A percentile compares a stretch with the other conserved stretches of the same genome.
These are phyloP conservation scores for Camelina hispida DNA, from an alignment of 345 rosid genomes.

Conservation along the genomic window DNA sequence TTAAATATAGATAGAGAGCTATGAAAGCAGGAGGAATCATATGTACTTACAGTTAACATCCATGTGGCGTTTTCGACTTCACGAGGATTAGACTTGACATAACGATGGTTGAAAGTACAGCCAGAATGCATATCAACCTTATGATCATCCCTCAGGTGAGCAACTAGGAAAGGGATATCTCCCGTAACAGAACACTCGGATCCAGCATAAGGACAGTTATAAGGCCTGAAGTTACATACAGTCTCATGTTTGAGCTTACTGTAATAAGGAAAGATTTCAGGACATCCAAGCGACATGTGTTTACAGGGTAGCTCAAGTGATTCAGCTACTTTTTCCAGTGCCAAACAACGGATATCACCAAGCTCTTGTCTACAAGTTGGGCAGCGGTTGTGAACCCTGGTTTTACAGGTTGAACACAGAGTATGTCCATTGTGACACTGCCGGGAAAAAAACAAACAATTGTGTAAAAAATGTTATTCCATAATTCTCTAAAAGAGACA, in stretches of 20 bases:
- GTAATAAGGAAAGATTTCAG: constrained; percentile 91
- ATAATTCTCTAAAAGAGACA: too few species aligned
- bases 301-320: constrained; percentile 94
- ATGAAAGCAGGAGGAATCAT: neutral
- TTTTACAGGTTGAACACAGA: constrained; percentile 92
- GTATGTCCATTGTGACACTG: constrained; percentile 99
- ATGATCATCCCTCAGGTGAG: constrained; percentile 94
- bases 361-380: constrained; percentile 99
- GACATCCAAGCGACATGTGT: constrained; percentile 78
- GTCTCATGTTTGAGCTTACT: constrained; percentile 93
- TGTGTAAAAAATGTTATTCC: too few species aligned
- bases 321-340: constrained; percentile 93
- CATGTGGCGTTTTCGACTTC: constrained; percentile 98
- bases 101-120: constrained; percentile 94
- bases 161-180: constrained; percentile 83
- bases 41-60: constrained; percentile 88
- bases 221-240: constrained; percentile 86
- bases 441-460: too few species aligned
- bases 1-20: neutral
- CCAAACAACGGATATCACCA: constrained; percentile 94
- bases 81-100: constrained; percentile 96
- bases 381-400: constrained; percentile 85
- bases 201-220: constrained; percentile 93
- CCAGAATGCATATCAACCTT: constrained; percentile 99
- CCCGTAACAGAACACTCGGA: constrained; percentile 85